Conservation (phyloP, 106 monocot species). For the Apostasia ramifera region DNA sequence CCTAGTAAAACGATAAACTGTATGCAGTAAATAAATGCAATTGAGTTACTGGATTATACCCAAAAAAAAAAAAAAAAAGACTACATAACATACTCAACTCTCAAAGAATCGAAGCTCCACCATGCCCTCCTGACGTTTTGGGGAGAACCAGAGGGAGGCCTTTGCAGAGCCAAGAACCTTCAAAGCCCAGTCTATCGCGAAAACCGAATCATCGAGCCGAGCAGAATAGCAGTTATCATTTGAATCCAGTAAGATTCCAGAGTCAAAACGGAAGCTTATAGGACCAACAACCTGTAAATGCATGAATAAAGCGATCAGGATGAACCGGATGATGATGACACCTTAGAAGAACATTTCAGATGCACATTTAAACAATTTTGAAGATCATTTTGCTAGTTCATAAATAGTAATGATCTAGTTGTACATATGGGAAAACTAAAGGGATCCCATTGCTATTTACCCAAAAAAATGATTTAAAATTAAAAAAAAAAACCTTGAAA, state of each 20-base stretch:
- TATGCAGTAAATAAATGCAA: no score
- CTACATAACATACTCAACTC: constrained; percentile 23
- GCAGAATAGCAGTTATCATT: constrained; percentile 14
- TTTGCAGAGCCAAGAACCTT: constrained; percentile 92
- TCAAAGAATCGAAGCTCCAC: constrained; percentile 90
- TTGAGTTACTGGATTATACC: no score
- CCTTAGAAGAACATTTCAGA: no score
- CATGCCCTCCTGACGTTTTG: constrained; percentile 72
- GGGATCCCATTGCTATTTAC: no score
- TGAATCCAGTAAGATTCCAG: constrained; percentile 38
- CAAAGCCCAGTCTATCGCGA: constrained; percentile 81
- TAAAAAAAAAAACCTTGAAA: no score
- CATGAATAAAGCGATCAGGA: not conserved
- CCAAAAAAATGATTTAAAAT: no score
- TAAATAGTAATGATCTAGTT: no score
- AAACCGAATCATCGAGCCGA: constrained; percentile 37
- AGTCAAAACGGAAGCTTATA: constrained; percentile 69
- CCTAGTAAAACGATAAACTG: no score
- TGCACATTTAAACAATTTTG: no score
- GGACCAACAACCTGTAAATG: constrained; percentile 62
- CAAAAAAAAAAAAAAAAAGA: not conserved
- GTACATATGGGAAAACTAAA: no score
- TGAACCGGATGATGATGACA: no score
- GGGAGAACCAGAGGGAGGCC: constrained; percentile 84
- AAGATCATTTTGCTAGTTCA: no score